These are phyloP conservation scores for Globisporangium polare DNA, from an alignment of 352 stramenopile species.

Conservation along the genomic window DNA sequence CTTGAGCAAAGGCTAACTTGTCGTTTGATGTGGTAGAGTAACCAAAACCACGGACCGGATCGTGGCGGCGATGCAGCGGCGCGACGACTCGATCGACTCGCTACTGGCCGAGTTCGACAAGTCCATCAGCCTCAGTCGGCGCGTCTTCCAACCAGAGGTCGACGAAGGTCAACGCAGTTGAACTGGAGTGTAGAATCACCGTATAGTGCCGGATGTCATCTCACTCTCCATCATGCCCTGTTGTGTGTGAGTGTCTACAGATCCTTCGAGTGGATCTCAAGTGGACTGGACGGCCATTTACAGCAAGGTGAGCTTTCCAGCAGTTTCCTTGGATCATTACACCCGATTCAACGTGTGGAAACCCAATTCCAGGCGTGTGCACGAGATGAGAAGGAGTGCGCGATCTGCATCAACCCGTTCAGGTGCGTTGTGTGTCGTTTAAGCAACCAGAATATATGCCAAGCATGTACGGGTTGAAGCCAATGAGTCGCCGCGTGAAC, in stretches of 20 bases:
- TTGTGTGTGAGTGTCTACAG: background rate
- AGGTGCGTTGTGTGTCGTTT: slow-evolving; percentile 21
- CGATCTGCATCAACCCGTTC: slow-evolving; percentile 81
- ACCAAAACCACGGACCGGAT: slow-evolving; percentile 51
- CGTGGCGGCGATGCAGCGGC: slow-evolving; percentile 48
- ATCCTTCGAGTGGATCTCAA: background rate
- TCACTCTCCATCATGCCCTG: background rate
- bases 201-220: background rate
- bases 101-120: slow-evolving; percentile 76
- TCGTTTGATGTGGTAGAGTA: slow-evolving; percentile 28
- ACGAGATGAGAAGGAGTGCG: slow-evolving; percentile 60
- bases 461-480: background rate
- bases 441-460: too few relatives aligned
- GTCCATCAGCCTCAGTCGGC: slow-evolving; percentile 59
- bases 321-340: background rate
- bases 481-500: too few relatives aligned
- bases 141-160: slow-evolving; percentile 57
- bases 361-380: slow-evolving; percentile 27
- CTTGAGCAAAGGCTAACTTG: background rate
- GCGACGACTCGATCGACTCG: slow-evolving; percentile 78
- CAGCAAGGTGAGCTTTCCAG: slow-evolving; percentile 22
- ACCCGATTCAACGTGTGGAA: background rate
- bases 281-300: slow-evolving; percentile 46
- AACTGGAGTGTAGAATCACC: background rate
- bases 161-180: slow-evolving; percentile 18